Evolutionary conservation across 441 rosid species (phyloP), one percentile per base, ranked within the genome.

Genomic region (Populus hybrid): DNA sequence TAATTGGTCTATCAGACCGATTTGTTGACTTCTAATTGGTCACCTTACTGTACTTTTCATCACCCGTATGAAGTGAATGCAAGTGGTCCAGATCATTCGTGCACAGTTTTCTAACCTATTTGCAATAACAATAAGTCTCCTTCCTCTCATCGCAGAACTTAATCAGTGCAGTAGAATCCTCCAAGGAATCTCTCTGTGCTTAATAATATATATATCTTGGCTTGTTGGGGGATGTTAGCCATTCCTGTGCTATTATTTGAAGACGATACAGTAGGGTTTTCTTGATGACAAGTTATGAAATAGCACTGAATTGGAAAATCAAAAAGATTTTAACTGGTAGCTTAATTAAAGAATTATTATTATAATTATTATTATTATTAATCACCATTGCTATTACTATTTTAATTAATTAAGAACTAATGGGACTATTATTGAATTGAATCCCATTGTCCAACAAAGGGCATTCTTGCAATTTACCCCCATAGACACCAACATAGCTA

Each of bases 21-120:
- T 76, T 79, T 78, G 81, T 75, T 77, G 61, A 28, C 73, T 36
- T 36, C 38, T 74, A 50, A 78, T 78, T 82, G 83, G 85, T 38
- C 32, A 23, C 28, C 23, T 79, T 35, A 70, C 42, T 59, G 18
- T 35, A 81, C 67, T 42, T 76, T 69, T 73, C 77, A 76, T 61
- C 35, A 67, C 65, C 75, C 36, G 36, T 72, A 4, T 40, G 75
- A 69, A 76, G 65, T 78, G 71, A 76, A 79, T 53, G 69, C 66
- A 34, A 84, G 88, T 82, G 87, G 80, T 79, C 82, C 87, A 83
- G 59, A 77, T 73, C 78, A 75, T 61, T 9, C 5, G 9, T 34
- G 14, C 23, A 53, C 21, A 72, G 30, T 42, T 16, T 76, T 77
- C 76, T 32, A 82, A 80, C 84, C 83, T 70, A 82, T 79, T 67